A percentile compares a stretch with the other conserved stretches of the same genome.
Conservation (phyloP, 495 filamentous ascomycete species). For the Pseudevernia furfuracea region DNA sequence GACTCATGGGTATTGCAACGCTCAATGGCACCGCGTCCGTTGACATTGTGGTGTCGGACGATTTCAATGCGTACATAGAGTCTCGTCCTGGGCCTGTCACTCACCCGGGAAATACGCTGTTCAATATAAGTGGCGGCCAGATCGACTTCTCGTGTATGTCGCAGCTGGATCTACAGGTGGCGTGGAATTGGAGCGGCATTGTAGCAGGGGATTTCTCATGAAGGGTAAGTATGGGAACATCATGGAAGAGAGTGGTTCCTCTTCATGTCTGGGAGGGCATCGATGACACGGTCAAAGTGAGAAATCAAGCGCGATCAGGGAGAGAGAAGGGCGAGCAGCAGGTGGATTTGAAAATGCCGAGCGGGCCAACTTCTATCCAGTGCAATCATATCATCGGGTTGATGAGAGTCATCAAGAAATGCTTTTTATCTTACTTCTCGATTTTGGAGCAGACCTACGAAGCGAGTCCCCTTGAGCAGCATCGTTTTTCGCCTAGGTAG, state of each 20-base stretch:
- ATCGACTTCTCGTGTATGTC: background rate
- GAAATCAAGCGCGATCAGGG: no score
- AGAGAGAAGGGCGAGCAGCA: no score
- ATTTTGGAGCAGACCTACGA: no score
- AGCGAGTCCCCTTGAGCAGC: no score
- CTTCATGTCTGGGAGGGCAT: background rate
- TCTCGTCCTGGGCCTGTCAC: background rate
- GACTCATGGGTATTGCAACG: background rate
- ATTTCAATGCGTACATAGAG: background rate
- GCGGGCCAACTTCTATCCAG: no score
- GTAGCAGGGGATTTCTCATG: background rate
- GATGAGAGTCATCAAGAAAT: no score
- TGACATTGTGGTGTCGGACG: background rate
- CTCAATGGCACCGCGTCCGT: background rate
- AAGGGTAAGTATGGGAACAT: background rate
- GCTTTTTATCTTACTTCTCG: no score
- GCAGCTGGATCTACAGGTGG: background rate
- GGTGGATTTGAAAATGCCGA: no score
- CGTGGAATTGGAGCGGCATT: background rate
- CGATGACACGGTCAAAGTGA: no score
- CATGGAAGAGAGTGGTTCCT: background rate
- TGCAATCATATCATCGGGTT: no score
- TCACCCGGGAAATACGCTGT: background rate
- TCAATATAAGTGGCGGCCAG: background rate
- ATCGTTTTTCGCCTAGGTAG: no score